These are phyloP conservation scores for Penicillium desertorum DNA, from an alignment of 495 filamentous ascomycete species.

Conservation along the genomic window DNA sequence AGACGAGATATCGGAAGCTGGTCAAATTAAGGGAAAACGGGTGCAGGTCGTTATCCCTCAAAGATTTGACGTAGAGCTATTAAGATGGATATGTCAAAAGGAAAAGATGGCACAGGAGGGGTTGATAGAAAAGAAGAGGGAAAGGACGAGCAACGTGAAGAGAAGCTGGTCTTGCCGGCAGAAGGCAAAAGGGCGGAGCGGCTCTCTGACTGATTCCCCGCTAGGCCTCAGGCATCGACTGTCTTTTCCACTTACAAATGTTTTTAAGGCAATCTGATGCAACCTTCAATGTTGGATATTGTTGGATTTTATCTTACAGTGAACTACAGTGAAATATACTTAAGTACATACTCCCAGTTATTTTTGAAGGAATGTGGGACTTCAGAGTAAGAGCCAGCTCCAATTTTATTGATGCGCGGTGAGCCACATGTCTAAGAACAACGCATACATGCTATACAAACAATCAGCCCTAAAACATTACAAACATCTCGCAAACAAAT, in stretches of 20 bases:
- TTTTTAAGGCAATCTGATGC: constrained; percentile 4
- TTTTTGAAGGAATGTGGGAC: not conserved
- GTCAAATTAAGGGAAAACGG: constrained; percentile 43
- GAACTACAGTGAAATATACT: not conserved
- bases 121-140: constrained; percentile 20
- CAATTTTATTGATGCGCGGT: not conserved
- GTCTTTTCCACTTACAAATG: not conserved
- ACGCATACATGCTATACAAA: not conserved
- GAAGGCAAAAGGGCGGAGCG: constrained; percentile 28
- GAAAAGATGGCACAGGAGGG: constrained; percentile 15
- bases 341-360: not conserved
- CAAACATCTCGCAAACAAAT: not conserved
- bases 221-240: constrained; percentile 22
- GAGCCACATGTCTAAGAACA: not conserved
- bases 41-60: constrained; percentile 51
- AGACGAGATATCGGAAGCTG: constrained; percentile 25
- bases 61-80: constrained; percentile 24
- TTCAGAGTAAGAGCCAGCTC: not conserved
- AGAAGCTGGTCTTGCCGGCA: constrained; percentile 30
- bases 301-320: not conserved
- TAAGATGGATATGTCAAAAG: constrained; percentile 12
- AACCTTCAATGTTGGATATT: not conserved
- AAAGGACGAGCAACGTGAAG: constrained; percentile 19
- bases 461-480: not conserved
- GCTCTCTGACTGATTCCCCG: constrained; percentile 31